Conservation (phyloP, 2,329 filamentous ascomycete species). For the Knoxdaviesia capensis region DNA sequence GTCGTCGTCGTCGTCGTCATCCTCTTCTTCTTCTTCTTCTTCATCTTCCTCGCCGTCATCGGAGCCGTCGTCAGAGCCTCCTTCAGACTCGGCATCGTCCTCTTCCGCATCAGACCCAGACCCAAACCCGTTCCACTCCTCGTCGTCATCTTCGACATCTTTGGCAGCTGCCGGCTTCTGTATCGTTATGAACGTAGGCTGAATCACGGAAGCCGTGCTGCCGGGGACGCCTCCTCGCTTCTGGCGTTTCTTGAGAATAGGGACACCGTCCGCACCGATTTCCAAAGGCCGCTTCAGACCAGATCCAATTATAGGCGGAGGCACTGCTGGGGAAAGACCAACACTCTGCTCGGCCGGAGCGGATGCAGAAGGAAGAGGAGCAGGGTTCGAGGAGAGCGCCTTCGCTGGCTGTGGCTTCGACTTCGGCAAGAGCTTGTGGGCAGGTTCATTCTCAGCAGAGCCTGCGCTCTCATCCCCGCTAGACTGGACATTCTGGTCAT, state of each 20-base stretch:
- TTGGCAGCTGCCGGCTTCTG: not conserved
- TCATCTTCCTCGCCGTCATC: constrained; percentile 10
- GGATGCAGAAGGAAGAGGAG: too few relatives aligned
- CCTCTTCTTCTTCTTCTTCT: constrained; percentile 7
- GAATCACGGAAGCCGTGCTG: constrained; percentile 26
- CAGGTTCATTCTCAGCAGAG: constrained; percentile 2
- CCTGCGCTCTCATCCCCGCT: too few relatives aligned
- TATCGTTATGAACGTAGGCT: constrained; percentile 18
- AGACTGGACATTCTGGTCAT: too few relatives aligned
- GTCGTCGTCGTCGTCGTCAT: constrained; percentile 14
- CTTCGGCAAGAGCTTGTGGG: not conserved
- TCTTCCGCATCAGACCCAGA: constrained; percentile 4
- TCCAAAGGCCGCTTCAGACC: constrained; percentile 80
- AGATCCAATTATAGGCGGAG: constrained; percentile 32
- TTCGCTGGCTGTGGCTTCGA: constrained; percentile 4
- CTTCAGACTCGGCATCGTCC: not conserved
- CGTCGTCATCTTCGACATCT: constrained; percentile 9
- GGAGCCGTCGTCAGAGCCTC: constrained; percentile 7
- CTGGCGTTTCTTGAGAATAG: constrained; percentile 67
- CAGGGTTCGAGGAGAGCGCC: not conserved
- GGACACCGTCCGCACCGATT: constrained; percentile 56
- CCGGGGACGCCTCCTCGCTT: constrained; percentile 39
- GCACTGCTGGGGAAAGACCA: too few relatives aligned
- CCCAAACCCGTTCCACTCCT: constrained; percentile 5
- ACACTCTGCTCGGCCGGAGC: too few relatives aligned